Base-by-base conservation (phyloP, 495 filamentous ascomycete species). In the Xylaria intraflava region DNA sequence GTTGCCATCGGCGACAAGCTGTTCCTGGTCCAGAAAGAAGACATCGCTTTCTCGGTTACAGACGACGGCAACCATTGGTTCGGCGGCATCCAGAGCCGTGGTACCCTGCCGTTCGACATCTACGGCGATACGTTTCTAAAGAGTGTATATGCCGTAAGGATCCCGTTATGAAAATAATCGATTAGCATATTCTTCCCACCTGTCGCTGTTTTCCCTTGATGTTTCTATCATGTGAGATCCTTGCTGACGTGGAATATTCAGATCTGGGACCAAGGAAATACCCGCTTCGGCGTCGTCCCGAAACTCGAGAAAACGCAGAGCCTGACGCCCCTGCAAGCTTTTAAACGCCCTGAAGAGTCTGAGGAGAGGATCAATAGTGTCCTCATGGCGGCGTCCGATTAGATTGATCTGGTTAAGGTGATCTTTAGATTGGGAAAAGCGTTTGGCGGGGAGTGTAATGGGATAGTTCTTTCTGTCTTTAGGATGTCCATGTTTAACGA, bases 221-320 rank as follows among this genome's bases (percentile, higher is more conserved):
- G 3, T 26, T 16, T 50, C 6, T n/a, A 10, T 38, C 16, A 20
- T 6, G 40, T 24, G 19, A 3, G 17, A 11, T 24, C 22, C 6
- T 26, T 10, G 38, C 42, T 49, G 41, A 33, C 49, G 48, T 22
- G 46, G 30, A 22, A 42, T 23, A 1, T 1, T 22, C 17, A 87
- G 83, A 78, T 92, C 47, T 90, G 87, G 67, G 87, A 92, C 62
- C 80, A 86, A 52, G 86, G 88, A 44, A 84, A 88, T 58, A 72
- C 60, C 59, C 81, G 79, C 17, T 85, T 91, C 59, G 87, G 87
- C 20, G 78, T 78, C 45, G 85, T 89, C 22, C 81, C 84, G 55
- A 80, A 86, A 60, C 72, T 76, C 30, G 77, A 86, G 64, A 61
- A 69, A 46, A 70, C 68, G 16, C 82, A 85, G 68, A 82, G 80